Conservation (phyloP, 805 yeast genomes). For the Saccharomycopsis lassenensis region DNA sequence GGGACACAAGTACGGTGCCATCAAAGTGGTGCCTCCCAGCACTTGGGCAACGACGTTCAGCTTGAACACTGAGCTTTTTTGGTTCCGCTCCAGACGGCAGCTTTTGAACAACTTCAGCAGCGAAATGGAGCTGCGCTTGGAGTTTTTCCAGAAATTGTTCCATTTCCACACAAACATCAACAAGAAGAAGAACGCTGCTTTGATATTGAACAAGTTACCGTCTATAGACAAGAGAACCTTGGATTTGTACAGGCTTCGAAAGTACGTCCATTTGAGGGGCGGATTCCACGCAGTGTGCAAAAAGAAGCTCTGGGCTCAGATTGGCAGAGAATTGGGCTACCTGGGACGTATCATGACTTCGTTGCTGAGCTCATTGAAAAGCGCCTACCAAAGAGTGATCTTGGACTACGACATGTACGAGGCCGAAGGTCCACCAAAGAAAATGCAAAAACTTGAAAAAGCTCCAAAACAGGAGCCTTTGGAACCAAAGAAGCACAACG, state of each 20-base stretch:
- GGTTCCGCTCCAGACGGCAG: slow-evolving; percentile 43
- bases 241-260: slow-evolving; percentile 49
- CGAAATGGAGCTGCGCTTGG: slow-evolving; percentile 33
- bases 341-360: slow-evolving; percentile 64
- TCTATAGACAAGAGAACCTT: slow-evolving; percentile 54
- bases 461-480: neutral
- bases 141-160: slow-evolving; percentile 37
- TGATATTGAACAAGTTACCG: slow-evolving; percentile 38
- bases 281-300: slow-evolving; percentile 55
- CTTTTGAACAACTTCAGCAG: slow-evolving; percentile 30
- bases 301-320: slow-evolving; percentile 69
- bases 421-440: slow-evolving; percentile 1
- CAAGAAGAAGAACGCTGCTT: slow-evolving; percentile 21
- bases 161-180: slow-evolving; percentile 27
- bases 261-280: slow-evolving; percentile 51
- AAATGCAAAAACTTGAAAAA: slow-evolving; percentile 1
- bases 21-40: slow-evolving; percentile 50
- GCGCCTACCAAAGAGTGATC: slow-evolving; percentile 42
- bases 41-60: slow-evolving; percentile 26
- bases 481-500: neutral
- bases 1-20: slow-evolving; percentile 51
- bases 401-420: slow-evolving; percentile 22
- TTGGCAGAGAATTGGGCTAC: slow-evolving; percentile 73
- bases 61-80: slow-evolving; percentile 35
- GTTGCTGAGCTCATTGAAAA: slow-evolving; percentile 52